phyloP scores from a whole-genome alignment of 1,139 yeast species.

The Suhomyces terraborum region DNA sequence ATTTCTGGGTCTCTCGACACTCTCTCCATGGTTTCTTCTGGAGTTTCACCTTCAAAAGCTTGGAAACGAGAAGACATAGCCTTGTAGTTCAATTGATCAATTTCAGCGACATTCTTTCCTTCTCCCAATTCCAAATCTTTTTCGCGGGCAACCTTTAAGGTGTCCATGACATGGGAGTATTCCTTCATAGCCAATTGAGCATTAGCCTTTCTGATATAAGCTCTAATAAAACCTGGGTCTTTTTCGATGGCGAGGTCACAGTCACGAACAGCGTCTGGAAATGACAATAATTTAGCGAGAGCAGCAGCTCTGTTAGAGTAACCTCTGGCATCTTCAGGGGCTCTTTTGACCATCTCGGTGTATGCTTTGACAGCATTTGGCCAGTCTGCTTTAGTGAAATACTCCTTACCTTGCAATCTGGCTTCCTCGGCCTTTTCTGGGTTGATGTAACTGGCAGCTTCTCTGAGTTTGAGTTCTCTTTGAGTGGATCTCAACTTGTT shows the following conservation, averaged over 20 bases:
- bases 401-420: conserved; percentile 87
- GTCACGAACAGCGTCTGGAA: conserved; percentile 95
- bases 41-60: conserved; percentile 85
- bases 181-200: conserved; percentile 93
- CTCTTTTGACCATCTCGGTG: conserved; percentile 93
- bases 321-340: conserved; percentile 95
- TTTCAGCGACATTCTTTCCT: conserved; percentile 68
- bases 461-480: conserved; percentile 77
- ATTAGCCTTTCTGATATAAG: conserved; percentile 94
- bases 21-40: conserved; percentile 92
- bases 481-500: conserved; percentile 86
- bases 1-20: conserved; percentile 93
- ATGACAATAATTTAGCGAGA: conserved; percentile 87
- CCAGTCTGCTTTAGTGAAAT: conserved; percentile 91
- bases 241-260: conserved; percentile 86
- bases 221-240: conserved; percentile 89
- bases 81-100: conserved; percentile 78
- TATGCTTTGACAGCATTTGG: conserved; percentile 95
- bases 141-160: conserved; percentile 75
- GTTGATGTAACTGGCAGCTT: conserved; percentile 75
- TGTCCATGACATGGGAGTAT: conserved; percentile 77
- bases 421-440: conserved; percentile 96
- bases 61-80: conserved; percentile 80
- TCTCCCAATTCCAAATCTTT: conserved; percentile 63
- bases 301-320: conserved; percentile 99